Percentiles rank a stretch among this genome's conserved stretches.
These are phyloP conservation scores for Radiomyces spectabilis DNA, from an alignment of 192 early-diverging fungal genomes.

Conservation along the genomic window DNA sequence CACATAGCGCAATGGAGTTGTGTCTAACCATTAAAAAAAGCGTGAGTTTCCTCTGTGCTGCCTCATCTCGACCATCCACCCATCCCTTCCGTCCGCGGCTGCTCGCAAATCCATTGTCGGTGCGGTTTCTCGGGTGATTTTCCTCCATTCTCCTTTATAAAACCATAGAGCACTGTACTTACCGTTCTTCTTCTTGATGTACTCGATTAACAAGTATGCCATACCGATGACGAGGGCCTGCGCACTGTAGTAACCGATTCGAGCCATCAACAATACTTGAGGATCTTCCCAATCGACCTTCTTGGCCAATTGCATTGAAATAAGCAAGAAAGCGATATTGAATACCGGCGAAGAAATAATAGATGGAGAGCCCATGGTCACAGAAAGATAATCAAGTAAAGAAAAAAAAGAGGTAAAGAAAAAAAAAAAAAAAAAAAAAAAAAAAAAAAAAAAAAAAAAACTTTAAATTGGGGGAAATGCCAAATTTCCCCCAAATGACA, in stretches of 20 bases:
- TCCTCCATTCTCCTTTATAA: not conserved
- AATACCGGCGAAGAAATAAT: conserved; percentile 25
- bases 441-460: not conserved
- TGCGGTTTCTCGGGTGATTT: too few species aligned
- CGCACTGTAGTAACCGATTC: conserved; percentile 48
- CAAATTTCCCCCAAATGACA: not conserved
- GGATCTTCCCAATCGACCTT: conserved; percentile 64
- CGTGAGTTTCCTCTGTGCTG: too few species aligned
- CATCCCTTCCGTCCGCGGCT: not conserved
- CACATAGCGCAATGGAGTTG: conserved; percentile 70
- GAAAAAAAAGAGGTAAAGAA: not conserved
- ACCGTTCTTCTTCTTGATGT: conserved; percentile 70
- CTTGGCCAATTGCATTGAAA: conserved; percentile 63
- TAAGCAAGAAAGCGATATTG: conserved; percentile 58
- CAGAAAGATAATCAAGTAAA: not conserved
- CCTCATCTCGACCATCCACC: not conserved
- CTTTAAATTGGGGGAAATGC: too few species aligned
- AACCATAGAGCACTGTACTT: conserved; percentile 10
- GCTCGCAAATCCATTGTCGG: not conserved
- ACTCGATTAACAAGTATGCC: conserved; percentile 27
- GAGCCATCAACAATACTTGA: conserved; percentile 46
- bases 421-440: conserved; percentile 7
- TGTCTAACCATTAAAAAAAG: conserved; percentile 57
- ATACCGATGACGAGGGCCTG: conserved; percentile 48
- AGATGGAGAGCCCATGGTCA: conserved; percentile 24